Conservation (phyloP, 768 basidiomycete genomes). For the Sporobolomyces pararoseus region DNA sequence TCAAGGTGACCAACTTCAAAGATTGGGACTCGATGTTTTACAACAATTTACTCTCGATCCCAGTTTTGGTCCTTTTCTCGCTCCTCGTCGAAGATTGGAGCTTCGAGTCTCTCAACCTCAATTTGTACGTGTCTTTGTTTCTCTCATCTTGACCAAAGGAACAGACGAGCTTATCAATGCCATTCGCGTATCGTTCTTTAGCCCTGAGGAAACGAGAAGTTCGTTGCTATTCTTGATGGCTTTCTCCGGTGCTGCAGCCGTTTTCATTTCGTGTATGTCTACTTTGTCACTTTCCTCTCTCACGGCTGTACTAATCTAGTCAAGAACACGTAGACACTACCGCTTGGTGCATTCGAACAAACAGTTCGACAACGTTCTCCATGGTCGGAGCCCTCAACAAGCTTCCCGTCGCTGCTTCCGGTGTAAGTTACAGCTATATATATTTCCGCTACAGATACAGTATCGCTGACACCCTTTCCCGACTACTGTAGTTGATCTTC, state of each 20-base stretch:
- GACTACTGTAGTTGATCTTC: slow-evolving; percentile 58
- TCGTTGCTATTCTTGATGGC: slow-evolving; percentile 80
- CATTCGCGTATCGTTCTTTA: slow-evolving; percentile 49
- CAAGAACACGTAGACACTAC: slow-evolving; percentile 58
- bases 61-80: slow-evolving; percentile 77
- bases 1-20: slow-evolving; percentile 89
- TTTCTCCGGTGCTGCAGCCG: slow-evolving; percentile 95
- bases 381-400: slow-evolving; percentile 99
- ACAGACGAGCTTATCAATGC: no score
- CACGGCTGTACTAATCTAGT: not conserved
- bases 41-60: slow-evolving; percentile 92
- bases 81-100: slow-evolving; percentile 86
- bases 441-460: no score
- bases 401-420: slow-evolving; percentile 95
- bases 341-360: slow-evolving; percentile 94
- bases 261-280: slow-evolving; percentile 72
- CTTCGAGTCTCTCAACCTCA: slow-evolving; percentile 65
- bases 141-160: no score
- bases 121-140: slow-evolving; percentile 70
- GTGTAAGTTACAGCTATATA: slow-evolving; percentile 56
- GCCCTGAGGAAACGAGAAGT: slow-evolving; percentile 74
- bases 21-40: slow-evolving; percentile 99
- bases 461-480: not conserved
- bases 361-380: slow-evolving; percentile 91
- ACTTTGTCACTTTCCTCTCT: not conserved